Evolutionary conservation across 768 basidiomycete species (phyloP).

Genomic region (Baorangia bicolor): DNA sequence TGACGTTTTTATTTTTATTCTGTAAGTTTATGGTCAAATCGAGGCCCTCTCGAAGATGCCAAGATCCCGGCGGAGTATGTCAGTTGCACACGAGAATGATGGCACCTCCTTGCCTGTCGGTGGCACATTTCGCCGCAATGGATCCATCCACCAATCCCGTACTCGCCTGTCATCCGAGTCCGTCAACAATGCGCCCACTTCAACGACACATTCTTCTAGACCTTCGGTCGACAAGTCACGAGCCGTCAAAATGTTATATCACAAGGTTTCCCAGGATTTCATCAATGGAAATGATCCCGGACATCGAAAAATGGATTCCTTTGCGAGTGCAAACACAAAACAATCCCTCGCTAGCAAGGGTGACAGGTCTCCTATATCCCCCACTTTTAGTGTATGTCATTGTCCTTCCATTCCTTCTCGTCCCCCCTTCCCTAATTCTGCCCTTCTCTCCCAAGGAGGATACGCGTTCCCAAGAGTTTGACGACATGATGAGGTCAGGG

Average conservation of each 20-base stretch:
- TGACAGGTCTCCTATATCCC: conserved; percentile 36
- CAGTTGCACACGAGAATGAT: conserved; percentile 56
- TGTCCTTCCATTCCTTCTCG: not conserved
- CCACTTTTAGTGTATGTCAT: conserved; percentile 34
- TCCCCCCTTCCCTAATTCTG: not conserved
- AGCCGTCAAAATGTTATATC: conserved; percentile 56
- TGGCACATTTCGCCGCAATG: conserved; percentile 23
- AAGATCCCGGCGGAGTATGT: conserved; percentile 65
- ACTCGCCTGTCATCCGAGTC: conserved; percentile 43
- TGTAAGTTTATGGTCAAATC: conserved; percentile 74
- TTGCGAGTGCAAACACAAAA: conserved; percentile 50
- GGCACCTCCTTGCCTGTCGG: conserved; percentile 44
- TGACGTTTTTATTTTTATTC: conserved; percentile 19
- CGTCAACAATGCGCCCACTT: conserved; percentile 20
- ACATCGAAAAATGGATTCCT: conserved; percentile 56
- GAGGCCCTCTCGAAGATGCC: conserved; percentile 61
- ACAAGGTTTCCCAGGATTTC: conserved; percentile 41
- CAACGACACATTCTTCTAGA: conserved; percentile 37
- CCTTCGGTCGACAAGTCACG: conserved; percentile 66
- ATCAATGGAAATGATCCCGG: conserved; percentile 43
- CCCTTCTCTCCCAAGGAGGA: conserved; percentile 43
- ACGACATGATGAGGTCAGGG: conserved; percentile 86
- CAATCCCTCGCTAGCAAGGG: conserved; percentile 33
- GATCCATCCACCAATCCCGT: conserved; percentile 23
- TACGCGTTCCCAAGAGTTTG: conserved; percentile 75